Evolutionary conservation across 2,329 filamentous ascomycete species (phyloP).

Genomic region (Emergomyces orientalis): DNA sequence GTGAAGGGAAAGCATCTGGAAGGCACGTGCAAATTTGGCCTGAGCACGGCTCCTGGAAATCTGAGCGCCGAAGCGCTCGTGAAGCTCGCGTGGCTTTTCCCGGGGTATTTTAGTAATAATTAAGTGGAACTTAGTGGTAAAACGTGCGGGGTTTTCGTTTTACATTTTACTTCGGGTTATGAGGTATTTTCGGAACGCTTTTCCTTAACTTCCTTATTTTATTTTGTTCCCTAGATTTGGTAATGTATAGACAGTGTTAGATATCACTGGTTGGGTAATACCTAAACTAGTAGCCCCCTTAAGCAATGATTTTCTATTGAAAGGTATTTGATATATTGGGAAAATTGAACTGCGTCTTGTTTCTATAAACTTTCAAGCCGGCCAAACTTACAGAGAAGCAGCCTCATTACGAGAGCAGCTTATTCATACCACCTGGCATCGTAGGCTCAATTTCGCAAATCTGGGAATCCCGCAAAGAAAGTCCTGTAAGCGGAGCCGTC

Average conservation of each 20-base stretch:
- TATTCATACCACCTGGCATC: no score
- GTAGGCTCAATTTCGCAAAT: no score
- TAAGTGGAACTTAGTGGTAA: not conserved
- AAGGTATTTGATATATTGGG: not conserved
- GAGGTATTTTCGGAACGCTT: not conserved
- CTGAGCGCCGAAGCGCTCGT: constrained; percentile 64
- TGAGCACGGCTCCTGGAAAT: constrained; percentile 74
- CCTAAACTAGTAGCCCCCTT: not conserved
- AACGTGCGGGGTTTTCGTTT: not conserved
- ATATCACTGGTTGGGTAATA: not conserved
- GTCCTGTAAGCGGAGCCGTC: no score
- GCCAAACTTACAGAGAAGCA: no score
- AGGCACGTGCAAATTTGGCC: constrained; percentile 65
- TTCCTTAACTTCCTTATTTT: not conserved
- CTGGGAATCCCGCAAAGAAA: no score
- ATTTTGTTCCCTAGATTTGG: not conserved
- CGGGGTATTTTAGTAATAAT: constrained; percentile 54
- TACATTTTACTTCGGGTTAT: not conserved
- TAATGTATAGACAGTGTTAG: not conserved
- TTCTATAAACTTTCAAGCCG: not conserved
- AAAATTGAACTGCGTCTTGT: not conserved
- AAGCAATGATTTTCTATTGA: not conserved
- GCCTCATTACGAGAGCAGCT: not conserved
- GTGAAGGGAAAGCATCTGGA: constrained; percentile 74
- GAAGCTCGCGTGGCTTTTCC: constrained; percentile 80